phyloP scores from a whole-genome alignment of 208 protist species.

The Entamoeba histolytica region DNA sequence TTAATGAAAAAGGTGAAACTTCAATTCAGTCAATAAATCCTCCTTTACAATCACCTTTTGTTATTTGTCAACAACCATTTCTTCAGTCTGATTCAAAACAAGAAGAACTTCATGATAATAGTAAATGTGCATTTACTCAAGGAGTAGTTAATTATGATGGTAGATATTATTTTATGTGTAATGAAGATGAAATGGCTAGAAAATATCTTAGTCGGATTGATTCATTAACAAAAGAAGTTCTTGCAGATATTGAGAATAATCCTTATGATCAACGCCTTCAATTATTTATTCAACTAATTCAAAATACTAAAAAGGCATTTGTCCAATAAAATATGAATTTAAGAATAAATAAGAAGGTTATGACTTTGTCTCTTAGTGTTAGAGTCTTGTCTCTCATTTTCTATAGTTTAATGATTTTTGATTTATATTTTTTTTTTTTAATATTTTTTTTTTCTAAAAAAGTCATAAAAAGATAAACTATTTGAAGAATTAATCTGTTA shows the following conservation, averaged over 20 bases:
- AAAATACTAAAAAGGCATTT: not conserved
- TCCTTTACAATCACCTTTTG: not conserved
- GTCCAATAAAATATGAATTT: not conserved
- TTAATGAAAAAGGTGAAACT: not conserved
- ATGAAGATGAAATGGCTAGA: not conserved
- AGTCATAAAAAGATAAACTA: too few relatives aligned
- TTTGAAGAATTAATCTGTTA: too few relatives aligned
- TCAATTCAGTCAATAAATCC: not conserved
- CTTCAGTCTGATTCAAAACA: not conserved
- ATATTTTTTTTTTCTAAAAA: too few relatives aligned
- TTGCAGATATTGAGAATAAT: not conserved
- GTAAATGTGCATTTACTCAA: not conserved
- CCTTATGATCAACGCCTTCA: not conserved
- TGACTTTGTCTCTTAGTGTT: too few relatives aligned
- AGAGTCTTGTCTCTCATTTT: too few relatives aligned
- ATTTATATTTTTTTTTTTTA: too few relatives aligned
- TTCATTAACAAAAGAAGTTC: not conserved
- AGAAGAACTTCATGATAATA: not conserved
- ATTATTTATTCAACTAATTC: not conserved
- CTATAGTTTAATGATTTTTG: too few relatives aligned
- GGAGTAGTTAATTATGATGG: not conserved
- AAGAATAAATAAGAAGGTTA: too few relatives aligned
- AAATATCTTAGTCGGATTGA: not conserved
- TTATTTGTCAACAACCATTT: not conserved
- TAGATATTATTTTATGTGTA: not conserved